Base-by-base conservation (phyloP, 257 asterid species). In the Fraxinus pennsylvanica region DNA sequence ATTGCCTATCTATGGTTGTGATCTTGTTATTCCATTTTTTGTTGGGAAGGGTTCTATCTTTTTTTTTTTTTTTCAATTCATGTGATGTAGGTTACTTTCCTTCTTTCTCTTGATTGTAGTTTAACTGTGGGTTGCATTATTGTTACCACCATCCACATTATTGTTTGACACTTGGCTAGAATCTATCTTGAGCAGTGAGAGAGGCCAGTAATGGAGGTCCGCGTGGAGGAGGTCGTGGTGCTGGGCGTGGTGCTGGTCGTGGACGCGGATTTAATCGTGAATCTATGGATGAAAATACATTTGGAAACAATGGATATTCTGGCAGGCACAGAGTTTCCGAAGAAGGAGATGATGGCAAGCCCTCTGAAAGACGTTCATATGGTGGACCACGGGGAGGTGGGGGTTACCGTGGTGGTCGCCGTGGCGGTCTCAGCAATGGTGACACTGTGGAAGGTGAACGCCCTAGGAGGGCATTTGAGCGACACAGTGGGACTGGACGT, bases 401-500 rank as follows among this genome's bases (percentile, higher is more conserved):
- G 5, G 87, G 82, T 45, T 75, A 30, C 71, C 85, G 84, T 21
- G 86, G 86, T 54, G 89, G 85, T 39, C 84, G 81, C 38, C 87
- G 85, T 63, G 89, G 89, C 9, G 87, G 89, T 21, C 73, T 72
- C 73, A 76, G 82, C 39, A 76, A 87, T 71, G 86, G 86, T 0
- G 88, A 82, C 13, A n/a, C 36, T 67, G 81, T 36, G 12, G 90
- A 84, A 27, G 90, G 87, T 74, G 88, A 81, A 35, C 85, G 85
- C 13, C 82, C 87, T 13, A 47, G 88, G 5, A 82, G 88, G 82
- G 8, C 13, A 2, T 87, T 27, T 71, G 90, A 87, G 6, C 87
- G 90, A 8, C 87, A 77, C 69, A 85, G 87, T 79, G 89, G 90
- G 30, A 78, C 87, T 29, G 89, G 89, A 13, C 86, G 80, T 77